Evolutionary conservation across 2,329 filamentous ascomycete genomes (phyloP).

Genomic region (Exophiala aquamarina): DNA sequence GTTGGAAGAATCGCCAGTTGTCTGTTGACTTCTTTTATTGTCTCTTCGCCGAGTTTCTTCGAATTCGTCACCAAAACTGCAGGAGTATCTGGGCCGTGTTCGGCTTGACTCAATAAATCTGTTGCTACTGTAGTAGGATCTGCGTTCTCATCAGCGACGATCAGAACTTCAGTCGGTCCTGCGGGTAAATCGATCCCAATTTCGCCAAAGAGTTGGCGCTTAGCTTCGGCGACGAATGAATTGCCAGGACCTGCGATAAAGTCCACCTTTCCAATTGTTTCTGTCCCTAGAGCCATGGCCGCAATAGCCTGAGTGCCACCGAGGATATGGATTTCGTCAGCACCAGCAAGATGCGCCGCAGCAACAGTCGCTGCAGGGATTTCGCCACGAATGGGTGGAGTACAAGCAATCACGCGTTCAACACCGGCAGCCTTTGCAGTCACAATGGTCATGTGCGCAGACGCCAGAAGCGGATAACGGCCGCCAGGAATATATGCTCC

Average conservation of each 20-base stretch:
- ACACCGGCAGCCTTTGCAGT: constrained; percentile 57
- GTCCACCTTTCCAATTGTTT: constrained; percentile 42
- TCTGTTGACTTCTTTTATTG: constrained; percentile 39
- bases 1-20: constrained; percentile 46
- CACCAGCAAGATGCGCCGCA: constrained; percentile 51
- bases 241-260: constrained; percentile 57
- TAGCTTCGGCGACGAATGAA: constrained; percentile 56
- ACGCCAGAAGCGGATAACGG: constrained; percentile 54
- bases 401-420: constrained; percentile 51
- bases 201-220: constrained; percentile 54
- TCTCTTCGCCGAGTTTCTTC: constrained; percentile 38
- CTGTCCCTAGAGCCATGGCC: constrained; percentile 13
- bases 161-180: constrained; percentile 54
- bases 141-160: constrained; percentile 50
- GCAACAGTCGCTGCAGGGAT: constrained; percentile 52
- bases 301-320: constrained; percentile 54
- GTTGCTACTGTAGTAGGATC: constrained; percentile 48
- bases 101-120: constrained; percentile 51
- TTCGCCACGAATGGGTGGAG: constrained; percentile 51
- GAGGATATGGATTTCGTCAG: constrained; percentile 52
- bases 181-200: constrained; percentile 57
- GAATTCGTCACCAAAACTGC: constrained; percentile 53
- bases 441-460: constrained; percentile 57
- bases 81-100: constrained; percentile 55
- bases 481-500: constrained; percentile 54